Evolutionary conservation across 2,329 filamentous ascomycete species (phyloP), one percentile per base, ranked within the genome.

Genomic region (Cladosporium sp.): DNA sequence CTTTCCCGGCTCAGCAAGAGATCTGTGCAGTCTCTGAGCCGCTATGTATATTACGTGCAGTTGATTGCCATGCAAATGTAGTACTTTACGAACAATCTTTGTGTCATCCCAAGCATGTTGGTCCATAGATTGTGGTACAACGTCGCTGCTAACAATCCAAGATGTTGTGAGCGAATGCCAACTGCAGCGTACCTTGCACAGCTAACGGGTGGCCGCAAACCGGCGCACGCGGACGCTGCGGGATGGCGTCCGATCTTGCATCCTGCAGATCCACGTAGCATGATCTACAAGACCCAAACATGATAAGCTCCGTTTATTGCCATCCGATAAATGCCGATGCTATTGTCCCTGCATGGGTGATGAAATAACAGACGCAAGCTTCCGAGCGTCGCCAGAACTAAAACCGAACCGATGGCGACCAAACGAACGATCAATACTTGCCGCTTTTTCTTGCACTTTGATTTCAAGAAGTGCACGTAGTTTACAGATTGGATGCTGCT

Each of bases 201-300:
- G 18, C 44, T 52, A 62, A 38, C 11, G 59, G 44, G 30, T 62
- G 21, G n/a, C 47, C 21, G 59, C 59, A 62, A 62, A n/a, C 30
- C 8, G 14, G 44, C 44, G 44, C 30, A 36, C 18, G n/a, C 34
- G 6, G 28, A 30, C 18, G 30, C 59, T 52, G 47, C 3, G 3
- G 12, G 41, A 47, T 6, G n/a, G n/a, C 10, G 3, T 47, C 3
- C 41, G n/a, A 47, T 47, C 41, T 6, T 47, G 41, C n/a, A 47
- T 8, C 10, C n/a, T 47, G n/a, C 41, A 47, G n/a, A 47, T 12
- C 3, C 4, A 47, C n/a, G n/a, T 8, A 8, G n/a, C n/a, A n/a
- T 47, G 10, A 47, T 21, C n/a, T 47, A 8, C 41, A 47, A 12
- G 8, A 3, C 14, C 4, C 8, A 47, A 2, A 47, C 21, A 11